Conservation (phyloP, 441 rosid species). For the Syzygium malaccense region DNA sequence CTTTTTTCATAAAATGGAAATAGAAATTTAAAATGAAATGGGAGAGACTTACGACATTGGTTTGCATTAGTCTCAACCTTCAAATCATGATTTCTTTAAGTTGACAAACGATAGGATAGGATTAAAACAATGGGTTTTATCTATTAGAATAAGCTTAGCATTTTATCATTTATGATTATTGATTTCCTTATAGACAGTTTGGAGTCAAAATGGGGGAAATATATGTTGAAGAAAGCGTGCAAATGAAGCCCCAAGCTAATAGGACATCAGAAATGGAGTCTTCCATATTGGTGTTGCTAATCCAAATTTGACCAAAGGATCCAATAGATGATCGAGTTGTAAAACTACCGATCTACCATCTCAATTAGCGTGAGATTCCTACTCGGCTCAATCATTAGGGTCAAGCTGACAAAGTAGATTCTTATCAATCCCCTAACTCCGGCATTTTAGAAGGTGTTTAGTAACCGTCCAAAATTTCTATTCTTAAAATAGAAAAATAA, state of each 20-base stretch:
- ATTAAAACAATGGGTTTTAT: background rate
- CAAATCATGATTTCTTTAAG: background rate
- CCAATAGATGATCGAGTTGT: background rate
- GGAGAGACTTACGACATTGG: background rate
- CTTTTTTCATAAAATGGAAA: background rate
- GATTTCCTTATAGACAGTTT: background rate
- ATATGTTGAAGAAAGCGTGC: background rate
- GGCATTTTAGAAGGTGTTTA: background rate
- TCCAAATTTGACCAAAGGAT: background rate
- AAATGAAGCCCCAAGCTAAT: background rate
- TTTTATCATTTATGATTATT: background rate
- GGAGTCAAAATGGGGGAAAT: background rate
- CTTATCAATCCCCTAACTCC: background rate
- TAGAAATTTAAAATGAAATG: background rate
- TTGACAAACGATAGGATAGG: background rate
- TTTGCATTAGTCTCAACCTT: background rate
- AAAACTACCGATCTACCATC: background rate
- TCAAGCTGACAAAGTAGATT: background rate
- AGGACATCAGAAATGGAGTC: background rate
- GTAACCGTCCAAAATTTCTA: too few species aligned
- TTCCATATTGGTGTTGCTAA: background rate
- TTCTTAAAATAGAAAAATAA: too few species aligned
- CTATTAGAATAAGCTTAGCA: background rate
- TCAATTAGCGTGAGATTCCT: background rate
- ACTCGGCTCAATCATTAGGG: background rate